Percentiles rank a stretch among this genome's conserved stretches.
These are phyloP conservation scores for Diaporthe capsici DNA, from an alignment of 2,329 filamentous ascomycete species.

Conservation along the genomic window DNA sequence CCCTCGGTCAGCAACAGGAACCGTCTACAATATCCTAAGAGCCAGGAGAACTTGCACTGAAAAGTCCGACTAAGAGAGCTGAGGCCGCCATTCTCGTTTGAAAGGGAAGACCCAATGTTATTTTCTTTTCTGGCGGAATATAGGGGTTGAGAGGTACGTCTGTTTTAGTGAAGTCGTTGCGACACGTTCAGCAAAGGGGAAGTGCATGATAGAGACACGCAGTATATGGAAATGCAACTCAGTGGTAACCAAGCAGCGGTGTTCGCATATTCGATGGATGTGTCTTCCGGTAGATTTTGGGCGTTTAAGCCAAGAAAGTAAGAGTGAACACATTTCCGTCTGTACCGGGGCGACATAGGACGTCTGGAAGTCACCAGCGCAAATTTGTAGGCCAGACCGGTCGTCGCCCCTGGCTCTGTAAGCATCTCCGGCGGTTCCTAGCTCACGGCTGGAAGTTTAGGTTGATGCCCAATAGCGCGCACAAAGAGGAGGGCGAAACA, in stretches of 20 bases:
- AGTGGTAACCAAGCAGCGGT: no score
- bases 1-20: not conserved
- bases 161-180: not conserved
- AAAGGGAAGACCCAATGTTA: not conserved
- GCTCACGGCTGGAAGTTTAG: not conserved
- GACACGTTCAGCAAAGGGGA: not conserved
- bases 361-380: not conserved
- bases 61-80: not conserved
- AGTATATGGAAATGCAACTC: no score
- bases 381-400: not conserved
- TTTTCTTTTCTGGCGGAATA: not conserved
- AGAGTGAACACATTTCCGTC: not conserved
- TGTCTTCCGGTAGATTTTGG: not conserved
- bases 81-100: not conserved
- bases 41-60: not conserved
- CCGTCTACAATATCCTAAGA: conserved; percentile 27
- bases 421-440: not conserved
- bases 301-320: not conserved
- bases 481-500: not conserved
- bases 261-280: no score
- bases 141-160: not conserved
- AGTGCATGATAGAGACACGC: no score
- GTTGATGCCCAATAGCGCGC: not conserved
- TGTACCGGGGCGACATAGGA: not conserved
- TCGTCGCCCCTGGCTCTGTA: not conserved